Percentiles rank a stretch among this genome's conserved stretches.
phyloP scores from a whole-genome alignment of 441 rosid genomes.

The Metrosideros polymorpha region DNA sequence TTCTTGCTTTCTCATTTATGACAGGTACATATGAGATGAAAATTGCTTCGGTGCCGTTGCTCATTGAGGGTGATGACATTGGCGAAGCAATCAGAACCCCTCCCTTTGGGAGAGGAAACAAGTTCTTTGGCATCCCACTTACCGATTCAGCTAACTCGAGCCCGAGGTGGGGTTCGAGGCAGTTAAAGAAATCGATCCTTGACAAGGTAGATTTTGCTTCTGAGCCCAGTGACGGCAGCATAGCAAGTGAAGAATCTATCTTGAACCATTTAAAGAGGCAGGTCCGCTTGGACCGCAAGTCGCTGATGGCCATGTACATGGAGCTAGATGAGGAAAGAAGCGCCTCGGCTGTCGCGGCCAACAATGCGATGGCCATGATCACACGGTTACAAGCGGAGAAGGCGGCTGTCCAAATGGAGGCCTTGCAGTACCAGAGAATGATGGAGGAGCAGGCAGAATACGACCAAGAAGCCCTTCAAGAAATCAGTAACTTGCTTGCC shows the following conservation, averaged over 20 bases:
- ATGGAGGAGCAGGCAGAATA: conserved; percentile 97
- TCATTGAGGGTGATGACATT: conserved; percentile 30
- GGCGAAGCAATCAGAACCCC: conserved; percentile 50
- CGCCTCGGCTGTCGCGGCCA: conserved; percentile 90
- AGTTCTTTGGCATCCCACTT: conserved; percentile 60
- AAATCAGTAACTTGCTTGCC: conserved; percentile 35
- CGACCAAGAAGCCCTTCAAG: conserved; percentile 79
- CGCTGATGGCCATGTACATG: conserved; percentile 69
- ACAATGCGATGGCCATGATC: conserved; percentile 98
- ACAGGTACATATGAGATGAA: conserved; percentile 25
- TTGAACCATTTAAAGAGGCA: conserved; percentile 58
- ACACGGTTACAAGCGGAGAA: conserved; percentile 87
- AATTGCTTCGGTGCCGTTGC: conserved; percentile 23
- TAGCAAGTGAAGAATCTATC: conserved; percentile 30
- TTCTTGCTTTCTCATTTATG: not conserved
- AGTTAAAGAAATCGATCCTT: conserved; percentile 35
- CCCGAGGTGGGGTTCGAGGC: conserved; percentile 46
- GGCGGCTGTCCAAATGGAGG: conserved; percentile 98
- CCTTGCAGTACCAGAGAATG: conserved; percentile 96
- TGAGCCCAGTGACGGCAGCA: conserved; percentile 26
- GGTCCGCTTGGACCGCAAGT: conserved; percentile 69
- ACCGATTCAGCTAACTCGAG: conserved; percentile 42
- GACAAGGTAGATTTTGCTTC: conserved; percentile 42
- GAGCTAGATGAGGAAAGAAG: conserved; percentile 93
- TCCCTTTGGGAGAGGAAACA: conserved; percentile 43